Base-by-base conservation (phyloP, 441 rosid genomes). In the Flueggea neowawraea region DNA sequence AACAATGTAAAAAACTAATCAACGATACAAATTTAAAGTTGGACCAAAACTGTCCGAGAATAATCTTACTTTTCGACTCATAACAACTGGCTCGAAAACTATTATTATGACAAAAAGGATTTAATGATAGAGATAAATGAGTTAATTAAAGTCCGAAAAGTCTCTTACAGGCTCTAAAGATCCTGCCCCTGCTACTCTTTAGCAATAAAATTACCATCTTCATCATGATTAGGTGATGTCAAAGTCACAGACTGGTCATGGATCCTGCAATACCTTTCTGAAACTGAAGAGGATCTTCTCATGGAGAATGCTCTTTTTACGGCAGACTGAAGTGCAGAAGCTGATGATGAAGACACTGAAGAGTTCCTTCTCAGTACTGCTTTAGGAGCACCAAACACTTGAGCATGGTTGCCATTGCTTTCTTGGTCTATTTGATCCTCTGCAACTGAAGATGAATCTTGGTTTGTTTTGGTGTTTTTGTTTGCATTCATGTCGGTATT, bases 231-330 rank as follows among this genome's bases (percentile, higher is more conserved):
- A 33, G 82, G 80, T 17, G 84, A 75, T 36, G 76, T 55, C 55
- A 77, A 61, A 57, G 83, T 72, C 52, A 73, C 69, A 64, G 94
- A 67, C 70, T 82, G 95, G 73, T 81, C 90, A 63, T 88, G 89
- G 79, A 93, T 87, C 74, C 98, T 80, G 44, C 90, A 68, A 52
- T 93, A 85, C 54, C 91, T 86, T 52, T 88, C 96, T 3, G 91
- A 81, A 9, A 88, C 91, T 9, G 97, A 93, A 0, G 88, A 78
- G 49, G 96, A 90, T 78, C 95, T 82, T 68, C 79, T 82, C 85
- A 85, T 74, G 48, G 96, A 87, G 67, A 88, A 76, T 31, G 81
- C 90, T 50, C 80, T 79, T 66, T 74, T 82, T 43, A 83, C 73
- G 1, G 86, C 68, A 54, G 78, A 69, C 47, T 73, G 80, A 65